Evolutionary conservation across 352 stramenopile species (phyloP), one percentile per base, ranked within the genome.

Genomic region (Phytophthora citrophthora): DNA sequence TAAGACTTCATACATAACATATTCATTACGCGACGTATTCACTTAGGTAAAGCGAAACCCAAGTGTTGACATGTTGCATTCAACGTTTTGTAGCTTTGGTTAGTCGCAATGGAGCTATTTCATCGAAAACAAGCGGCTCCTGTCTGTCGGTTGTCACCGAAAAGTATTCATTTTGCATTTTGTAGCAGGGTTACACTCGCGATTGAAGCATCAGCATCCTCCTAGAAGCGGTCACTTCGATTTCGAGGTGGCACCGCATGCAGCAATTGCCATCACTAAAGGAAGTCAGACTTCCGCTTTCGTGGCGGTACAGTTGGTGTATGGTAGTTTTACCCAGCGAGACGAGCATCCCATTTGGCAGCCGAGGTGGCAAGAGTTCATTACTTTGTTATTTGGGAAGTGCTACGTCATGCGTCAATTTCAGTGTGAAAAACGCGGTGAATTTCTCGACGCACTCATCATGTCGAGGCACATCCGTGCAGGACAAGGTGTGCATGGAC

Each of bases 401-500:
- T 20, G 9, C 8, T 40, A 16, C 38, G 23, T 49, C 8, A 38
- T 49, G 51, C 13, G 15, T 58, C 51, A 48, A 46, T 34, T 16
- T 15, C 4, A 24, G 26, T 57, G 38, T 27, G 55, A 64, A 64
- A 64, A 56, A 64, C 5, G 13, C 20, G 54, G 7, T 41, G 44
- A 50, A 5, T 36, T 45, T 18, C 34, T 43, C 44, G 26, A 16
- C 45, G 56, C 56, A 64, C 56, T 64, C 56, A 64, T 64, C 56
- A 36, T 15, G 4, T 10, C 36, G 56, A 47, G 36, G 44, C 46
- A 44, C 24, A 63, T 46, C 44, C 16, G 1, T 20, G 20, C 20
- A 20, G 20, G 20, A 20, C 20, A 20, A 20, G 36, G 32, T 29
- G 40, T 34, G 9, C 36, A 56, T 57, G 36, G 36, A 40, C 36